phyloP scores from a whole-genome alignment of 1,139 yeast genomes.

The Yamadazyma dushanensis region DNA sequence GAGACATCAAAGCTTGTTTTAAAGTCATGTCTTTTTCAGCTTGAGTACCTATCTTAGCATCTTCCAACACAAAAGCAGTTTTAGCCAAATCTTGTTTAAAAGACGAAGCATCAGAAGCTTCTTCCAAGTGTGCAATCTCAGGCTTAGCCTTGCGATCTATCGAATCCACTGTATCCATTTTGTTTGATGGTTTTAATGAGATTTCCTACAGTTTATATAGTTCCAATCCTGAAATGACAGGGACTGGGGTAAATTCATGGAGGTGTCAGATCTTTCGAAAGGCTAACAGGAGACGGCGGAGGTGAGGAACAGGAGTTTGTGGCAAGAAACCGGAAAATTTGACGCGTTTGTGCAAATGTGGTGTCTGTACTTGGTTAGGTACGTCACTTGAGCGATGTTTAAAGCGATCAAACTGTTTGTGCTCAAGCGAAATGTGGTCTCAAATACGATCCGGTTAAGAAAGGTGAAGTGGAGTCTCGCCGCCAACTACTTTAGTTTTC shows the following conservation, averaged over 20 bases:
- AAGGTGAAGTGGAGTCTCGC: neutral
- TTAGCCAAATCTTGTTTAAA: conserved; percentile 16
- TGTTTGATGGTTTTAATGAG: neutral
- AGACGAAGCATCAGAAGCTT: conserved; percentile 17
- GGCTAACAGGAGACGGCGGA: neutral
- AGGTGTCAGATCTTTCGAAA: too few species aligned
- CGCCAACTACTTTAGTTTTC: too few species aligned
- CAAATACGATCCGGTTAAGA: neutral
- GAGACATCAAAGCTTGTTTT: conserved; percentile 18
- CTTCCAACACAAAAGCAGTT: conserved; percentile 17
- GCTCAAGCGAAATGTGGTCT: neutral
- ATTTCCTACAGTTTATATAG: neutral
- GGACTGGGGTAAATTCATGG: conserved; percentile 4
- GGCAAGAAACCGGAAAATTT: too few species aligned
- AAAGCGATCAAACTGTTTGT: too few species aligned
- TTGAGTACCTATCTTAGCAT: conserved; percentile 21
- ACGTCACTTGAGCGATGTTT: too few species aligned
- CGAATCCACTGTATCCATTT: conserved; percentile 2
- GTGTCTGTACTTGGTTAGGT: too few species aligned
- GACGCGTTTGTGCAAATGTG: too few species aligned
- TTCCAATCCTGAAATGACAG: conserved; percentile 1
- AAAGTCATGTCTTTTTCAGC: conserved; percentile 22
- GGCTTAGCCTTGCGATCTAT: conserved; percentile 11
- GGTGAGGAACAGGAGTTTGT: too few species aligned
- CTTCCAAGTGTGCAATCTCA: conserved; percentile 17